phyloP scores from a whole-genome alignment of 1,284 basidiomycete species.

The Exobasidium cylindrosporum region DNA sequence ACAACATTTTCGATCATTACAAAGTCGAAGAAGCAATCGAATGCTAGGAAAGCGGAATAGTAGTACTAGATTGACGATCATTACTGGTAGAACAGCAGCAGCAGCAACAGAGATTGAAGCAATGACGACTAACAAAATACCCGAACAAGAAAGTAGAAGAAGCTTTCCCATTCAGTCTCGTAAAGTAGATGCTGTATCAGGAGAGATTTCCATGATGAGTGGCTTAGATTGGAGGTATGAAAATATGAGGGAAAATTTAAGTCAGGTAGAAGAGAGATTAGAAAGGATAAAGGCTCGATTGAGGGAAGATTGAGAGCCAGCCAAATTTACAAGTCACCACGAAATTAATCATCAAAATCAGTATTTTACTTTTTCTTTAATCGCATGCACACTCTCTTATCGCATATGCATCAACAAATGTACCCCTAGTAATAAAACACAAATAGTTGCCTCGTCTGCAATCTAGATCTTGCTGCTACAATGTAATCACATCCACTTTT shows the following conservation, averaged over 20 bases:
- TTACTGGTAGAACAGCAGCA: neutral
- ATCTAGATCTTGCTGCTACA: too few species aligned
- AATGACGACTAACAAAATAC: neutral
- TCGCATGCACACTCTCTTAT: too few species aligned
- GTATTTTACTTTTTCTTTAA: too few species aligned
- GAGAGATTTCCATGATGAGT: neutral
- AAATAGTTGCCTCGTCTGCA: too few species aligned
- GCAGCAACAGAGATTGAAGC: neutral
- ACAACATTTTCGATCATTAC: neutral
- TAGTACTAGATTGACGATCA: neutral
- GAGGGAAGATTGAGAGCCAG: neutral
- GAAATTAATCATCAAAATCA: too few species aligned
- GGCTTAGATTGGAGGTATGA: neutral
- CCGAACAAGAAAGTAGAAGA: neutral
- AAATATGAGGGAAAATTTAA: neutral
- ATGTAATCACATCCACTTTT: too few species aligned
- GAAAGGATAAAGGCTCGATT: conserved; percentile 3
- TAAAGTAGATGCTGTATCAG: neutral
- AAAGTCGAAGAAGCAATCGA: neutral
- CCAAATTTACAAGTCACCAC: too few species aligned
- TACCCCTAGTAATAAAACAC: too few species aligned
- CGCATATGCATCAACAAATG: too few species aligned
- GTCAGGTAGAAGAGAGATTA: neutral
- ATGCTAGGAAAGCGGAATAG: neutral
- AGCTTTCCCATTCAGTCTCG: too few species aligned